Evolutionary conservation across 139 green algal genomes (phyloP).

Genomic region (Chlorella sp.): DNA sequence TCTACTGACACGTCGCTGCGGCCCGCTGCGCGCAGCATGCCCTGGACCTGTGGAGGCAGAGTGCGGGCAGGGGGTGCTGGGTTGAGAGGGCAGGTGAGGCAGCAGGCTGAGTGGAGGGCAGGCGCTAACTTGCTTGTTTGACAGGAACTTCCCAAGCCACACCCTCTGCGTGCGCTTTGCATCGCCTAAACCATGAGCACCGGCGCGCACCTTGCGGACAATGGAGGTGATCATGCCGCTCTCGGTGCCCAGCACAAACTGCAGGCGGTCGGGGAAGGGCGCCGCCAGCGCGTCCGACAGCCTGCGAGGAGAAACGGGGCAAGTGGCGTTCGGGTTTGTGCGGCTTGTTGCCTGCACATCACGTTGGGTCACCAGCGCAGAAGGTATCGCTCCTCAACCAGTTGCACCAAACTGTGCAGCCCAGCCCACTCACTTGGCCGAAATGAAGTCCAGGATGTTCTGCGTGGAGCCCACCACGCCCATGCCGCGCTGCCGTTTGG

Average conservation of each 20-base stretch:
- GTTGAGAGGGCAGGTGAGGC: too few species aligned
- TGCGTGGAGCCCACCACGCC: constrained; percentile 96
- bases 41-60: constrained; percentile 28
- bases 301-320: background rate
- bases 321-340: background rate
- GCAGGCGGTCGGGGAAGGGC: constrained; percentile 72
- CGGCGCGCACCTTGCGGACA: constrained; percentile 84
- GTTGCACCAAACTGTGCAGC: too few species aligned
- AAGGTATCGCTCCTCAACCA: too few species aligned
- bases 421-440: constrained; percentile 59
- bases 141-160: too few species aligned
- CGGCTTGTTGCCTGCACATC: too few species aligned
- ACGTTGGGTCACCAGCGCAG: too few species aligned
- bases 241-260: constrained; percentile 98
- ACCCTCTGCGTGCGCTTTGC: too few species aligned
- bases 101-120: too few species aligned
- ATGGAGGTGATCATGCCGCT: constrained; percentile 98
- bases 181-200: too few species aligned
- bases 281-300: constrained; percentile 68
- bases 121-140: too few species aligned
- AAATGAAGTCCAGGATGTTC: constrained; percentile 99
- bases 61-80: too few species aligned
- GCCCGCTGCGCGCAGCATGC: constrained; percentile 60
- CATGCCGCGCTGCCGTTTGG: constrained; percentile 74
- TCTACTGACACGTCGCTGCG: constrained; percentile 89